phyloP scores from a whole-genome alignment of 805 yeast genomes.

The Yarrowia divulgata region DNA sequence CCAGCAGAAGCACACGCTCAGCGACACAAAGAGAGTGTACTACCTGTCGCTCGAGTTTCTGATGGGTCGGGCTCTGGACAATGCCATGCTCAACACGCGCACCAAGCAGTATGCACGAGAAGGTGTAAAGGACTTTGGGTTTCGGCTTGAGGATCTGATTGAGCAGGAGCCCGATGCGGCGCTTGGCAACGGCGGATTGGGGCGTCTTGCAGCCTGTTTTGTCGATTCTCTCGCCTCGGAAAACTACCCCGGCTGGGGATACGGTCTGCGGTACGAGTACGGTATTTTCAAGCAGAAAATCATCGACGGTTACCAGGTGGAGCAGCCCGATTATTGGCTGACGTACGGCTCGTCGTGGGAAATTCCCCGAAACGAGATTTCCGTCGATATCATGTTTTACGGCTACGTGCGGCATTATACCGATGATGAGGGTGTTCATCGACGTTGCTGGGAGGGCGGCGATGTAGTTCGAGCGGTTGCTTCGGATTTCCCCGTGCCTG shows the following conservation, averaged over 20 bases:
- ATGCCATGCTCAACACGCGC: conserved; percentile 83
- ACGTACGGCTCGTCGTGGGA: conserved; percentile 93
- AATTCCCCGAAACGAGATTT: conserved; percentile 83
- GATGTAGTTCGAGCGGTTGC: conserved; percentile 90
- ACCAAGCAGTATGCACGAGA: conserved; percentile 64
- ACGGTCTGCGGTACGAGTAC: conserved; percentile 90
- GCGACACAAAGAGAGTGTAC: conserved; percentile 84
- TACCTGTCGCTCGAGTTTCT: conserved; percentile 86
- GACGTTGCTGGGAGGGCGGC: conserved; percentile 83
- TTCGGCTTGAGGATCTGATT: conserved; percentile 83
- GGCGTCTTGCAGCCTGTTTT: conserved; percentile 93
- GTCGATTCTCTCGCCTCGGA: conserved; percentile 86
- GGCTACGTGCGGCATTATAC: conserved; percentile 71
- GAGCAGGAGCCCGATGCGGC: conserved; percentile 93
- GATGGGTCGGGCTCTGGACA: conserved; percentile 95
- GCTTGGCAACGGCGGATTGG: conserved; percentile 93
- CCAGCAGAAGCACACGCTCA: conserved; percentile 84
- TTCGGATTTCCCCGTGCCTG: conserved; percentile 91
- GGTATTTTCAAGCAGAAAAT: conserved; percentile 92
- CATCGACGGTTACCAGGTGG: conserved; percentile 92
- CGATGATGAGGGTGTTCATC: conserved; percentile 59
- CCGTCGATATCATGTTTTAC: conserved; percentile 87
- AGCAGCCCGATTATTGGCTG: conserved; percentile 93
- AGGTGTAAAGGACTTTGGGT: conserved; percentile 77
- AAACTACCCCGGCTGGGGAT: conserved; percentile 95